These are phyloP conservation scores for Paramecium primaurelia DNA, from an alignment of 73 alveolate genomes.

Conservation along the genomic window DNA sequence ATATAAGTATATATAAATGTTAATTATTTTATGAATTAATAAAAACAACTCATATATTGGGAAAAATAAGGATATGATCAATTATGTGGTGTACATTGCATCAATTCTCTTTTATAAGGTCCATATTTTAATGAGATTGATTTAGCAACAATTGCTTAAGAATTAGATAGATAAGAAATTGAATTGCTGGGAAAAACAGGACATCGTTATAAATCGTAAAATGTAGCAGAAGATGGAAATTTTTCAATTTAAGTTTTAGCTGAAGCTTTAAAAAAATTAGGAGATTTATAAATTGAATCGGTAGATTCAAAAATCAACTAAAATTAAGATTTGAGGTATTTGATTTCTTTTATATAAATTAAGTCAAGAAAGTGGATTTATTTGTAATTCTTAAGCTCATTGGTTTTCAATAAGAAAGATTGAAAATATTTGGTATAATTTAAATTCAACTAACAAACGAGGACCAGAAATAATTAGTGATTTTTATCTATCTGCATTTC, in stretches of 20 bases:
- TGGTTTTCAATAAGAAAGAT: conserved; percentile 94
- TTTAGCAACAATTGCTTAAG: conserved; percentile 77
- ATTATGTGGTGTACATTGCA: conserved; percentile 93
- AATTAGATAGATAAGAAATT: conserved; percentile 78
- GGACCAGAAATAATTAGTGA: conserved; percentile 92
- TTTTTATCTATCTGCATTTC: conserved; percentile 85
- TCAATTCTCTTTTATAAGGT: conserved; percentile 87
- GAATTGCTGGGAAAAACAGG: conserved; percentile 38
- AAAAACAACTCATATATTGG: conserved; percentile 72
- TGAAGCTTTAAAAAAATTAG: conserved; percentile 79
- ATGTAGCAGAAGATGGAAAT: conserved; percentile 94
- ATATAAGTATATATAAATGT: background rate
- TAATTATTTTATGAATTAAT: background rate
- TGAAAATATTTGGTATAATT: conserved; percentile 89
- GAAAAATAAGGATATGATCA: conserved; percentile 92
- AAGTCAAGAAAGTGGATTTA: conserved; percentile 79
- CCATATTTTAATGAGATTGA: conserved; percentile 84
- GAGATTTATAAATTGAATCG: conserved; percentile 34
- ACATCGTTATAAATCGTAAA: conserved; percentile 64
- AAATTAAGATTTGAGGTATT: conserved; percentile 14
- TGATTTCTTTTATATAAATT: conserved; percentile 48
- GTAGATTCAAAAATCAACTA: conserved; percentile 25
- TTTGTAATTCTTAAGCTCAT: conserved; percentile 87
- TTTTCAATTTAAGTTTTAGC: conserved; percentile 80
- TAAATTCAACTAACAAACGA: conserved; percentile 84